Evolutionary conservation across 2,329 filamentous ascomycete species (phyloP).

Genomic region (Pseudofabraea citricarpa): DNA sequence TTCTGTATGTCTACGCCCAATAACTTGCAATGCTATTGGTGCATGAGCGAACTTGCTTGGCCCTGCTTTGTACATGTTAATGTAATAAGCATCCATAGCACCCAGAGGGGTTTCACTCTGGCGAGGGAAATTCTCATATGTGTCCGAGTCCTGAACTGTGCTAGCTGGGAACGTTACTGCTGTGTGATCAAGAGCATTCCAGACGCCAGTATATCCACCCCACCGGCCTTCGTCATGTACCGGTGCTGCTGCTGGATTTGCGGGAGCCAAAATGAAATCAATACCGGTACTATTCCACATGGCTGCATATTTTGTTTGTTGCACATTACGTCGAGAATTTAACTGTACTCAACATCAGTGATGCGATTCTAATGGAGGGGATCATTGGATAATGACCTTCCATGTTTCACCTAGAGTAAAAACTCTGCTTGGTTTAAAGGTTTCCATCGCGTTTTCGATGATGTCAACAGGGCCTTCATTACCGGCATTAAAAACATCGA

Average conservation of each 20-base stretch:
- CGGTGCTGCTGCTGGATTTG: background rate
- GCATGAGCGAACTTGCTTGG: conserved; percentile 26
- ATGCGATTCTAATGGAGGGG: background rate
- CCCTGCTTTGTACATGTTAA: conserved; percentile 16
- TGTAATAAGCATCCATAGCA: conserved; percentile 12
- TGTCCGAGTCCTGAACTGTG: conserved; percentile 7
- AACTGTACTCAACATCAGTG: background rate
- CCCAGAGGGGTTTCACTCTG: conserved; percentile 17
- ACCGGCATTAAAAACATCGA: background rate
- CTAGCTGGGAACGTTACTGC: conserved; percentile 51
- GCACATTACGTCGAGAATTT: background rate
- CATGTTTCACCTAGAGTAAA: background rate
- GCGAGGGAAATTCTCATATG: conserved; percentile 6
- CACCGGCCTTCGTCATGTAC: background rate
- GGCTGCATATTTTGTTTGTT: background rate
- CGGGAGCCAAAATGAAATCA: background rate
- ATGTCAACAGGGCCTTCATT: background rate
- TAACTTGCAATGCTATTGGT: conserved; percentile 31
- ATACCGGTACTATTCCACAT: background rate
- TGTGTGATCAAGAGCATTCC: conserved; percentile 64
- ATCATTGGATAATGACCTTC: background rate
- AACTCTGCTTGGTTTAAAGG: background rate
- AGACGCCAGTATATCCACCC: conserved; percentile 52
- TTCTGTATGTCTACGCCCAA: conserved; percentile 5
- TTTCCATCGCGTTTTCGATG: background rate